Percentiles rank a stretch among this genome's conserved stretches.
Conservation (phyloP, 257 asterid genomes). For the Nicotiana attenuata region DNA sequence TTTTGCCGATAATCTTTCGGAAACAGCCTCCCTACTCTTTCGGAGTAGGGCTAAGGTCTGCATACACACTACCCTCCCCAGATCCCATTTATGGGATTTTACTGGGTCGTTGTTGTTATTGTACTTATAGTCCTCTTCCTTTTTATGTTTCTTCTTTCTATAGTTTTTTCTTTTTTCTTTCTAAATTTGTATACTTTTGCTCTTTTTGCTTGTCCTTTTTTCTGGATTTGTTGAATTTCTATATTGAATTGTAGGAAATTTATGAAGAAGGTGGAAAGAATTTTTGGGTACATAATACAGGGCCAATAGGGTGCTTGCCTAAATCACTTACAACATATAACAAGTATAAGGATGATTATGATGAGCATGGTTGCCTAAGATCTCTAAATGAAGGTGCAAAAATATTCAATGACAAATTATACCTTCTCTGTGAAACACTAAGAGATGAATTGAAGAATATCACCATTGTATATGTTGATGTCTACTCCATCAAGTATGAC, state of each 20-base stretch:
- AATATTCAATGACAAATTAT: constrained; percentile 27
- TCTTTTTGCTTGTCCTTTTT: no score
- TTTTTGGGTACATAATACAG: constrained; percentile 48
- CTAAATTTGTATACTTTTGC: neutral
- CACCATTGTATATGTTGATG: constrained; percentile 39
- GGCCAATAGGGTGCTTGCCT: constrained; percentile 53
- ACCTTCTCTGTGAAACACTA: constrained; percentile 16
- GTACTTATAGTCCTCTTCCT: neutral
- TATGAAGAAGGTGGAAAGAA: constrained; percentile 33
- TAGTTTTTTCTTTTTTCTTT: neutral
- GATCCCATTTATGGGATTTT: no score
- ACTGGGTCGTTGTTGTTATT: no score
- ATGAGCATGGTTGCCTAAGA: constrained; percentile 33
- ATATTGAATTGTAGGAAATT: constrained; percentile 16
- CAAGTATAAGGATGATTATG: constrained; percentile 21
- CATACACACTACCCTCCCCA: no score
- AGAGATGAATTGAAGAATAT: constrained; percentile 18
- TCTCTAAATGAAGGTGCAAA: constrained; percentile 32
- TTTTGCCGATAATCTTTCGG: no score
- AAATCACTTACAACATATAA: constrained; percentile 20
- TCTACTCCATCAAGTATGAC: constrained; percentile 40
- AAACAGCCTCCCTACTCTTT: no score
- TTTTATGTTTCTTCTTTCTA: neutral
- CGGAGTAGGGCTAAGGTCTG: no score
- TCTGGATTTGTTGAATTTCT: neutral